Base-by-base conservation (phyloP, 2,329 filamentous ascomycete species). In the Nemania abortiva region DNA sequence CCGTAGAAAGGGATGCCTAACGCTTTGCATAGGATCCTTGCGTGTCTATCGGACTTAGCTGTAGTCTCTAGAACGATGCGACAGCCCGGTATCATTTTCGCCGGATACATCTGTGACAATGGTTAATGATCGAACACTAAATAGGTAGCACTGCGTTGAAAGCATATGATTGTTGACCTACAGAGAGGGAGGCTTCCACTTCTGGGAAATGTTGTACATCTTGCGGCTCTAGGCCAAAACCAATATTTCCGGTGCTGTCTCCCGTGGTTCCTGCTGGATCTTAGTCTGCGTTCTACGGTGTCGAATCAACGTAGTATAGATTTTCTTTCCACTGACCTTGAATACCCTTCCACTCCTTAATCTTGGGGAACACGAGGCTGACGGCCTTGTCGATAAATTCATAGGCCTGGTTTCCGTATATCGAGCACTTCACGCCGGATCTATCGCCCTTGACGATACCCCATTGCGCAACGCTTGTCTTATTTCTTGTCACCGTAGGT, bases 151-250 rank as follows among this genome's bases (percentile, higher is more conserved):
- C 52, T 1, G 11, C 11, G 49, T 66, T 20, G 31, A 60, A 54
- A 20, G 54, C 22, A 54, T 63, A 39, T 7, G 50, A 10, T 20
- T 29, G 69, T 52, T 45, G 63, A 87, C 92, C 87, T 83, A 97
- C 94, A 82, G 97, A 93, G 78, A 96, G 97, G 84, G 97, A 98
- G 75, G 94, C 89, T 81, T 98, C 95, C 54, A 99, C 89, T 84
- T 99, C 96, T 0, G 96, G 96, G 83, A 98, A 99, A 73, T 93
- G 84, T 59, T 91, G 89, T 76, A 97, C 89, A 74, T 92, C 89
- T 67, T 93, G 90, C 5, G 91, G 86, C 15, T 86, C 87, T 75
- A 99, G 85, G 74, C 96, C 96, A 80, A 95, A 95, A 10, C 86
- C 87, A 74, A 99, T 87, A 80, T 98, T 98, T 45, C 96, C 96